Conservation (phyloP, 768 basidiomycete genomes). For the Mycena maculata region DNA sequence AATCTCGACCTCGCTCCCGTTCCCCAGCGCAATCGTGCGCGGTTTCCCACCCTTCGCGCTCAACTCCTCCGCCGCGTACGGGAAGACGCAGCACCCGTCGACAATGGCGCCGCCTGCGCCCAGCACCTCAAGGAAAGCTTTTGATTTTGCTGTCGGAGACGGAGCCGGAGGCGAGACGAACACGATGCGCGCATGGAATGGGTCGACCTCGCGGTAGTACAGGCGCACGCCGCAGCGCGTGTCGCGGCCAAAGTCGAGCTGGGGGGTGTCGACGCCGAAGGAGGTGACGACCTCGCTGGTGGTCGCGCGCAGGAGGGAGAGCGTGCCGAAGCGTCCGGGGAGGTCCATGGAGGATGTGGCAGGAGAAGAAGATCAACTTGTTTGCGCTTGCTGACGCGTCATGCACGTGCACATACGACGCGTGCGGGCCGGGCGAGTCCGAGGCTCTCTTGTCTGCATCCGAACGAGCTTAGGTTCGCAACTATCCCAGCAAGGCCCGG, state of each 20-base stretch:
- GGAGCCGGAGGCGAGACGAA: too few species aligned
- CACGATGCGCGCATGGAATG: conserved; percentile 73
- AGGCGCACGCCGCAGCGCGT: conserved; percentile 72
- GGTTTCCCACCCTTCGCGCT: too few species aligned
- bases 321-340: conserved; percentile 30
- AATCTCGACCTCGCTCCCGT: conserved; percentile 75
- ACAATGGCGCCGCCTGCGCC: conserved; percentile 68
- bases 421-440: too few species aligned
- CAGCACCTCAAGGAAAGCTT: conserved; percentile 78
- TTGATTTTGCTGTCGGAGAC: conserved; percentile 69
- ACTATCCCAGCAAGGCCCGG: too few species aligned
- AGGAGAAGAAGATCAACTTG: conserved; percentile 11
- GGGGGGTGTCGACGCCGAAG: conserved; percentile 77
- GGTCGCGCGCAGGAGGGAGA: conserved; percentile 24
- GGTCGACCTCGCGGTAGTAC: conserved; percentile 73
- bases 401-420: neutral
- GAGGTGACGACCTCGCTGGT: conserved; percentile 60
- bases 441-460: too few species aligned
- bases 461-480: too few species aligned
- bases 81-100: conserved; percentile 73
- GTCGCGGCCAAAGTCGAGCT: conserved; percentile 77
- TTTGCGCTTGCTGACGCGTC: conserved; percentile 16
- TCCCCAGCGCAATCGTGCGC: conserved; percentile 71
- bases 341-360: conserved; percentile 19
- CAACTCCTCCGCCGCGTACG: conserved; percentile 44